Base-by-base conservation (phyloP, 768 basidiomycete genomes). In the Mycena epipterygia region DNA sequence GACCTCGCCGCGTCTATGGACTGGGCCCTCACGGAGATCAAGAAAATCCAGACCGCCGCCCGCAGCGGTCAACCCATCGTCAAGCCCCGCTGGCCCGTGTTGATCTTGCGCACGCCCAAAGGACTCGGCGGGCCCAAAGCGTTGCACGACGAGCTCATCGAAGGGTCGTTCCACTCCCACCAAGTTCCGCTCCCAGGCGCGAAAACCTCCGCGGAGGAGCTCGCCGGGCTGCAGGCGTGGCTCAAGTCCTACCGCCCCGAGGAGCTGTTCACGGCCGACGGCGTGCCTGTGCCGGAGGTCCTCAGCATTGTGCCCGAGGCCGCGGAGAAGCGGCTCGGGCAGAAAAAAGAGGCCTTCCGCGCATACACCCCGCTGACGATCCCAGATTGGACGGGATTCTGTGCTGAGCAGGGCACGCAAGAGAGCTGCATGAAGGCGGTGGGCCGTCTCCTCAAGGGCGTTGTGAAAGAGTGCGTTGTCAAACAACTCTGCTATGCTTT, bases 11-110 rank as follows among this genome's bases (percentile, higher is more conserved):
- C 89, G 2, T 90, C 92, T 23, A 87, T 97, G 83, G 90, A 93
- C 64, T 97, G 95, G 93, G 93, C 93, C 1, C 78, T 92, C 14
- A 81, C 75, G 12, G 91, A 94, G 80, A 94, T 95, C 69, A 86
- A 84, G 74, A 89, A 85, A 73, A 97, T 97, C 58, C 95, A 98
- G 78, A 79, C 80, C 0, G 94, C 92, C 0, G 95, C 96, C 21
- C 90, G 96, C 52, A 84, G 82, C 14, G 93, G 93, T 2, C 87
- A 90, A 3, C 91, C 95, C 19, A 89, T 95, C 71, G 84, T 90
- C 59, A 96, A 96, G 83, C 96, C 96, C n/a, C 88, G 94, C 48
- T 97, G 94, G 94, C 96, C 96, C 5, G 87, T 96, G 77, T 83
- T 98, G 71, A 88, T 96, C 75, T 86, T 97, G 51, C 89, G 95